Conservation (phyloP, 257 asterid genomes). For the Gynochthodes officinalis region DNA sequence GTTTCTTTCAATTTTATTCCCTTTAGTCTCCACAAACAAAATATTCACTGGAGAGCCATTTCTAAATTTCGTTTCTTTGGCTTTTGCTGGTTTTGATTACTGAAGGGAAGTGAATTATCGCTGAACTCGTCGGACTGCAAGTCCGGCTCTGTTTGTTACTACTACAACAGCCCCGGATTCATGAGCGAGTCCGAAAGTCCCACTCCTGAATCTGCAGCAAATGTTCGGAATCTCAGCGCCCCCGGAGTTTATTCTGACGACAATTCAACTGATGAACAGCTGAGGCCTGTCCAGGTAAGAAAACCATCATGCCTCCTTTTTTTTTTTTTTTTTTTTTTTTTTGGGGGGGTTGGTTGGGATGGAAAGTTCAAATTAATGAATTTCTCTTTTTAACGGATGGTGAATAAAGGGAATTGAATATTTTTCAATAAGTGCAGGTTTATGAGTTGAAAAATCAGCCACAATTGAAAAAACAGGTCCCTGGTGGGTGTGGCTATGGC, state of each 20-base stretch:
- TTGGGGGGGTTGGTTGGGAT: too few species aligned
- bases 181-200: conserved; percentile 13
- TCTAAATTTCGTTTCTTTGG: neutral
- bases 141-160: conserved; percentile 13
- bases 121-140: conserved; percentile 19
- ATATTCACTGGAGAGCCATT: neutral
- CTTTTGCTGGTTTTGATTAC: neutral
- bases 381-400: neutral
- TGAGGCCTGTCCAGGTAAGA: conserved; percentile 12
- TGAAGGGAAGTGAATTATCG: conserved; percentile 3
- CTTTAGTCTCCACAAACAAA: neutral
- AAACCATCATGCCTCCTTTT: neutral
- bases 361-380: neutral
- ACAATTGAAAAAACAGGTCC: conserved; percentile 16
- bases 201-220: neutral
- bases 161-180: conserved; percentile 14
- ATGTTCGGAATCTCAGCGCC: neutral
- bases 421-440: conserved; percentile 18
- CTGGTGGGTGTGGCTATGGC: conserved; percentile 8
- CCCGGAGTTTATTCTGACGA: conserved; percentile 12
- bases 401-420: neutral
- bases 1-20: neutral
- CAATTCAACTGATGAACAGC: conserved; percentile 13
- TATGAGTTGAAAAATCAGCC: conserved; percentile 48
- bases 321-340: too few species aligned